Evolutionary conservation across 2,329 filamentous ascomycete species (phyloP).

Genomic region (Lojkania enalia): DNA sequence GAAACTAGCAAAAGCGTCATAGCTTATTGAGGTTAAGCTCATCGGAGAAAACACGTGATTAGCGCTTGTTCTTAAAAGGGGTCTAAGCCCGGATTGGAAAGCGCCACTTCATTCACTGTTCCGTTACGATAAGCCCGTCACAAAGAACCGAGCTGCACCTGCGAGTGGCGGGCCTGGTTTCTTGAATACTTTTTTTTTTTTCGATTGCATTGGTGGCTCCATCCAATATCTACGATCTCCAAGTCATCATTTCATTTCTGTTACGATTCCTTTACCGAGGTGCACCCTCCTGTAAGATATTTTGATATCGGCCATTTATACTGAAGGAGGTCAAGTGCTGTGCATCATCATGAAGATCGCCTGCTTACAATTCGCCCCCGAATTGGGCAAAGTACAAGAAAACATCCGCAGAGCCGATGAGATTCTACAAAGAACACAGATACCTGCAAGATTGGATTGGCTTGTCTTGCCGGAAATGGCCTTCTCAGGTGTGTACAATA

Average conservation of each 20-base stretch:
- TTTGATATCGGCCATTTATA: too few species aligned
- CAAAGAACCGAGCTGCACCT: too few species aligned
- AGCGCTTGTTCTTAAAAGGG: conserved; percentile 8
- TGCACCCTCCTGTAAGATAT: too few species aligned
- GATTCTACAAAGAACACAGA: conserved; percentile 58
- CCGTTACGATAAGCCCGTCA: conserved; percentile 10
- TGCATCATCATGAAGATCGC: conserved; percentile 64
- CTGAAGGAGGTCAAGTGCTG: too few species aligned
- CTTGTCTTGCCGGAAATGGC: conserved; percentile 77
- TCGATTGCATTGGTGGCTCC: too few species aligned
- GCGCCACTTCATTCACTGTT: conserved; percentile 4
- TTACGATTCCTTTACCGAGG: too few species aligned
- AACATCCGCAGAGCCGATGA: conserved; percentile 71
- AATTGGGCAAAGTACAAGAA: conserved; percentile 69
- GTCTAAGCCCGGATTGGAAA: conserved; percentile 20
- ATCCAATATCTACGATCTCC: too few species aligned
- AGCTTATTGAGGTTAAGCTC: conserved; percentile 28
- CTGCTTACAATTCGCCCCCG: conserved; percentile 72
- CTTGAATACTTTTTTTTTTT: too few species aligned
- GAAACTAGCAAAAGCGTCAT: conserved; percentile 35
- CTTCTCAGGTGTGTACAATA: conserved; percentile 62
- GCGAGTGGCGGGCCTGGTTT: too few species aligned
- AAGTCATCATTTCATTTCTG: too few species aligned
- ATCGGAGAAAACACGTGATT: conserved; percentile 17
- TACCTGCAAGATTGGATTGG: conserved; percentile 60